A percentile compares a stretch with the other conserved stretches of the same genome.
These are phyloP conservation scores for Termitomyces sp. DNA, from an alignment of 768 basidiomycete species.

Conservation along the genomic window DNA sequence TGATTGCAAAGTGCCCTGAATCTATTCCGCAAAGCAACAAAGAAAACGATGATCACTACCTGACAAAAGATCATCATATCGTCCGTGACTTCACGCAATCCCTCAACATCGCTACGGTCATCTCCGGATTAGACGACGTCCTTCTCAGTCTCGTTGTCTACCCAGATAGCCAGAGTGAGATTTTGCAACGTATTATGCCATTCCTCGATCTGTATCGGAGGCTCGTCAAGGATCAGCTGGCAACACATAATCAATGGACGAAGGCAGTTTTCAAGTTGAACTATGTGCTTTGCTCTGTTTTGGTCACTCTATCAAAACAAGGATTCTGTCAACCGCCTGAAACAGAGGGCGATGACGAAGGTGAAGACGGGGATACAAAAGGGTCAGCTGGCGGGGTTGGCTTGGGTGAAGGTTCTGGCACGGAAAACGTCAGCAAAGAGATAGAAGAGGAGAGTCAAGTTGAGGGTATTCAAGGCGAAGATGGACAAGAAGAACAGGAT, in stretches of 20 bases:
- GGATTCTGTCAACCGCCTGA: conserved; percentile 94
- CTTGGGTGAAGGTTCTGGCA: conserved; percentile 81
- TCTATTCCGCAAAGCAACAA: conserved; percentile 13
- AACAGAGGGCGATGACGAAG: conserved; percentile 44
- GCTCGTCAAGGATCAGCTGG: conserved; percentile 54
- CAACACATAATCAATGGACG: conserved; percentile 54
- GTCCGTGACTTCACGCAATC: conserved; percentile 40
- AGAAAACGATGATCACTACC: conserved; percentile 42
- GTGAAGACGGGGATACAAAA: conserved; percentile 40
- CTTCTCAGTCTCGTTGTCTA: conserved; percentile 32
- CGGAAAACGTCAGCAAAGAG: conserved; percentile 86
- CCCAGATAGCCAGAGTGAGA: conserved; percentile 23
- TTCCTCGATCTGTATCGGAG: conserved; percentile 65
- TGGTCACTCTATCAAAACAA: conserved; percentile 69
- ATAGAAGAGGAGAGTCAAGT: conserved; percentile 96
- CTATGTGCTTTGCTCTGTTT: conserved; percentile 68
- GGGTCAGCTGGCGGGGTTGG: conserved; percentile 72
- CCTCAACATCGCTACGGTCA: conserved; percentile 41
- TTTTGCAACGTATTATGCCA: conserved; percentile 51
- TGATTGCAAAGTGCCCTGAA: conserved; percentile 38
- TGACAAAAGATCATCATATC: conserved; percentile 39
- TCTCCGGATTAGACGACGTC: conserved; percentile 31
- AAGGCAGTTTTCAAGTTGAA: conserved; percentile 80
- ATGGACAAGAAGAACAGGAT: conserved; percentile 38
- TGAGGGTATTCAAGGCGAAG: conserved; percentile 80